A percentile compares a stretch with the other conserved stretches of the same genome.
Conservation (phyloP, 192 early-diverging fungal species). For the Linnemannia exigua region DNA sequence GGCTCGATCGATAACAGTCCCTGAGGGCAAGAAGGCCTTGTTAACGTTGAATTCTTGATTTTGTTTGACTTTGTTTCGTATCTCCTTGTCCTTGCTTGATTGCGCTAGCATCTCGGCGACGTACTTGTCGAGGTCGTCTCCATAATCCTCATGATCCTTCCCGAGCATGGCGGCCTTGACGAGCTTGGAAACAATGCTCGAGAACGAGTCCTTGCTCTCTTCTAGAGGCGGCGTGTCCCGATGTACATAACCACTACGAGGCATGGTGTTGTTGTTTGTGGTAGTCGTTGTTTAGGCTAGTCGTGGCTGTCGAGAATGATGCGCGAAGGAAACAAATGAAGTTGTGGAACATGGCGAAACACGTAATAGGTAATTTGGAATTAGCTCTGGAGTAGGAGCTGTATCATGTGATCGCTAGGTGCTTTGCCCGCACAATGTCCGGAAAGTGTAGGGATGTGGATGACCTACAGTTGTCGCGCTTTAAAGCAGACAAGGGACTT, state of each 20-base stretch:
- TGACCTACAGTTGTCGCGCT: background rate
- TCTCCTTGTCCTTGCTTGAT: slow-evolving; percentile 51
- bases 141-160: slow-evolving; percentile 38
- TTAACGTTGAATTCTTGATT: background rate
- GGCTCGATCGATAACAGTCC: slow-evolving; percentile 36
- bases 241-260: background rate
- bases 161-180: slow-evolving; percentile 66
- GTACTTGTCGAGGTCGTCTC: slow-evolving; percentile 70
- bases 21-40: slow-evolving; percentile 15
- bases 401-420: background rate
- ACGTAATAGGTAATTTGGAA: background rate
- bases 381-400: background rate
- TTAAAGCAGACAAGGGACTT: background rate
- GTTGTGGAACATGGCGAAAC: background rate
- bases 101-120: slow-evolving; percentile 67
- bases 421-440: background rate
- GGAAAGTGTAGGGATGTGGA: background rate
- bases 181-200: slow-evolving; percentile 52
- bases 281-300: background rate
- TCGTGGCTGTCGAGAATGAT: background rate
- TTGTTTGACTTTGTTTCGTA: slow-evolving; percentile 47
- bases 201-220: background rate
- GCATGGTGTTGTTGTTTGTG: background rate
- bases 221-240: background rate
- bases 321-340: background rate